Evolutionary conservation across 768 basidiomycete species (phyloP).

Genomic region (Macrolepiota fuliginosa): DNA sequence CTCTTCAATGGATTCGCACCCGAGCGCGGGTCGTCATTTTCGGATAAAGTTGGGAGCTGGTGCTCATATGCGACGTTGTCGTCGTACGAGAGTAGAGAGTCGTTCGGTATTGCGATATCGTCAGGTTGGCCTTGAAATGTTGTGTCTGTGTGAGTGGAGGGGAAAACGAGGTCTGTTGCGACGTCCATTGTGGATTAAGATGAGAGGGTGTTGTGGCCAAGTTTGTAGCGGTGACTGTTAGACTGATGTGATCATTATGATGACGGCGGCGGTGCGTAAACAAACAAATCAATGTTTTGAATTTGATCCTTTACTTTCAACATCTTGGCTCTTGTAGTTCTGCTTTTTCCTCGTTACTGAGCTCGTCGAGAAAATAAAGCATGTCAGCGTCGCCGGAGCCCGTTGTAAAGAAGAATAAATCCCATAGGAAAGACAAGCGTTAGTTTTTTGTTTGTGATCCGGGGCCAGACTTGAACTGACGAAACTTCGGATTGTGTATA

Average conservation of each 20-base stretch:
- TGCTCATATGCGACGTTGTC: constrained; percentile 56
- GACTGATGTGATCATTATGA: constrained; percentile 8
- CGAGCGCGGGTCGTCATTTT: constrained; percentile 25
- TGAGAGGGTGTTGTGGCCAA: not conserved
- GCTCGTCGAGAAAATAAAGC: not conserved
- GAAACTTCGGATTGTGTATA: constrained; percentile 28
- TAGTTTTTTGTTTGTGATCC: constrained; percentile 24
- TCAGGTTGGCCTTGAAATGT: too few species aligned
- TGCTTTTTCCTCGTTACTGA: not conserved
- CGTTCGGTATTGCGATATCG: too few species aligned
- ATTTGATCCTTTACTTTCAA: constrained; percentile 11
- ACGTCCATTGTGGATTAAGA: constrained; percentile 42
- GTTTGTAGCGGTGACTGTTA: constrained; percentile 4
- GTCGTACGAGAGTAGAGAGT: constrained; percentile 44
- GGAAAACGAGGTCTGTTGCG: constrained; percentile 28
- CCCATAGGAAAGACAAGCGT: constrained; percentile 95
- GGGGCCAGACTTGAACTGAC: not conserved
- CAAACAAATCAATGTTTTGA: constrained; percentile 10
- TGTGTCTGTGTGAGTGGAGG: constrained; percentile 11
- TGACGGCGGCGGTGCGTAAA: constrained; percentile 3
- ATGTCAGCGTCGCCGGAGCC: constrained; percentile 46
- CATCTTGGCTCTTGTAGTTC: not conserved
- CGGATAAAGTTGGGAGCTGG: constrained; percentile 40
- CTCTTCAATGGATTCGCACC: constrained; percentile 46
- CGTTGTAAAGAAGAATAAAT: constrained; percentile 78